Conservation (phyloP, 108 stramenopile genomes). For the Pinguiococcus pyrenoidosus region DNA sequence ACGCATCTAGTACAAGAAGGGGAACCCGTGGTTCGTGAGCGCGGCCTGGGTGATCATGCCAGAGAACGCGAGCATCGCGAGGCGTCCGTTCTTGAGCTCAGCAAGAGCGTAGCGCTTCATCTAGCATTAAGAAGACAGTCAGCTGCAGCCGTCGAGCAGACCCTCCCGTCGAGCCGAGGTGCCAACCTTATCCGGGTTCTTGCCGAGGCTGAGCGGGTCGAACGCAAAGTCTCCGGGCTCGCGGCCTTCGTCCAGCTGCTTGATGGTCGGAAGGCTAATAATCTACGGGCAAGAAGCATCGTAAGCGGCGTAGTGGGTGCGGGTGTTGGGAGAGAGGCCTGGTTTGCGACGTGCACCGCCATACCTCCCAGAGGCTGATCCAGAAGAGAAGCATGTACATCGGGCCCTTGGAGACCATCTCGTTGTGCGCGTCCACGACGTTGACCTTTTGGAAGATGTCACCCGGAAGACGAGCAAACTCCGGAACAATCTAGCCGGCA, state of each 20-base stretch:
- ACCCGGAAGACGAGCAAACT: slow-evolving; percentile 1
- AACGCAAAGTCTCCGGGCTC: slow-evolving; percentile 33
- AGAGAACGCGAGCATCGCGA: slow-evolving; percentile 80
- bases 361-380: slow-evolving; percentile 13
- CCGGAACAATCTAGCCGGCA: background rate
- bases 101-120: slow-evolving; percentile 9
- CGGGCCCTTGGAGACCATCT: slow-evolving; percentile 30
- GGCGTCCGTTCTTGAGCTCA: slow-evolving; percentile 81
- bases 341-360: background rate
- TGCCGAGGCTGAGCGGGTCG: slow-evolving; percentile 30
- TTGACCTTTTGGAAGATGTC: slow-evolving; percentile 23
- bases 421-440: slow-evolving; percentile 30
- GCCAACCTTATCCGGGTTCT: background rate
- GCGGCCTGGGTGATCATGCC: slow-evolving; percentile 65
- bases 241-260: too few species aligned
- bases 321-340: too few species aligned
- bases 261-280: background rate
- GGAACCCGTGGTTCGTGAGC: slow-evolving; percentile 82
- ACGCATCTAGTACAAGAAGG: slow-evolving; percentile 47
- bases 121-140: too few species aligned
- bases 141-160: too few species aligned
- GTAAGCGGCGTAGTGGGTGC: too few species aligned
- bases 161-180: slow-evolving; percentile 10
- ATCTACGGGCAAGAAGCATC: too few species aligned
- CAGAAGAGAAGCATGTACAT: slow-evolving; percentile 30